Base-by-base conservation (phyloP, 345 rosid species). In the Hibiscus trionum region DNA sequence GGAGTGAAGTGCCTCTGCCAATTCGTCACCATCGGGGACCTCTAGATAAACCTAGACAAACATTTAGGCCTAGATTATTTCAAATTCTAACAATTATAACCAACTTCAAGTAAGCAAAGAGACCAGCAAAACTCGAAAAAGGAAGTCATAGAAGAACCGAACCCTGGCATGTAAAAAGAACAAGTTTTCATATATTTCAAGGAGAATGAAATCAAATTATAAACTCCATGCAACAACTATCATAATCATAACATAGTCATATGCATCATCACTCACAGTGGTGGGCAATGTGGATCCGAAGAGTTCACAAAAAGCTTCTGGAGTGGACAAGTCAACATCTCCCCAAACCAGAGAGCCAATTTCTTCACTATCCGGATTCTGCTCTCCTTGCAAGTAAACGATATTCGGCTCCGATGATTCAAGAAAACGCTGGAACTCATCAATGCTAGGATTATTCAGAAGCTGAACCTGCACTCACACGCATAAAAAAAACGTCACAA, bases 301-400 rank as follows among this genome's bases (percentile, higher is more conserved):
- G 24, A 90, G 82, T 55, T 83, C 84, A 78, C 89, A 78, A 66
- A 96, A 78, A 26, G 81, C 83, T 69, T 89, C 90, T 10, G 98
- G 85, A 70, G 87, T 80, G 73, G 96, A 90, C 76, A 90, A 80
- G 77, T 87, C 93, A 77, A 75, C 50, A 83, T 81, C 85, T 77
- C 84, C 87, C 87, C 86, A 88, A 42, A 84, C 73, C 67, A 90
- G 70, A 52, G 91, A 75, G 27, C 96, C 98, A 73, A 86, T 79
- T 86, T 88, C 91, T 81, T 93, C 98, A 78, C 75, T 60, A 60
- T 80, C 91, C 77, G 81, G 85, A 75, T 50, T 74, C 75, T 74
- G 86, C 77, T 83, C 89, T 37, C 98, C 98, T 87, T 84, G 97
- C 77, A 96, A 78, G 83, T 91, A 96, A 26, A 96, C 91, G 71